These are phyloP conservation scores for Fraxinus sp. DNA, from an alignment of 305 asterid species.

Conservation along the genomic window DNA sequence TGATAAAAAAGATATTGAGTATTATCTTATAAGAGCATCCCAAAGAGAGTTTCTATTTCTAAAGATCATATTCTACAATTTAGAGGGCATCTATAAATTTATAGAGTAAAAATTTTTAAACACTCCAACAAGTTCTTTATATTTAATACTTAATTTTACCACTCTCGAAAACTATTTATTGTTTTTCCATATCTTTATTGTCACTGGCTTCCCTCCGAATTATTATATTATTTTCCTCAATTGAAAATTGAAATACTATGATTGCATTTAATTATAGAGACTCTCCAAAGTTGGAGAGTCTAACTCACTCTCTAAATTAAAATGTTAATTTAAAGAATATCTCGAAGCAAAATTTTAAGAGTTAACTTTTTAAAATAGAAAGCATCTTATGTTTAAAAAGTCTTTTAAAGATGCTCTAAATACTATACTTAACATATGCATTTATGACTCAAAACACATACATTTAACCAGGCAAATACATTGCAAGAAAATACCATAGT, in stretches of 20 bases:
- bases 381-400: too few relatives aligned
- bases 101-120: background rate
- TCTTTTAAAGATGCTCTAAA: background rate
- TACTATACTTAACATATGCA: background rate
- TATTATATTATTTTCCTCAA: background rate
- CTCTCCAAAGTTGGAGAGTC: background rate
- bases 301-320: background rate
- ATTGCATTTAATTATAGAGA: background rate
- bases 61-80: background rate
- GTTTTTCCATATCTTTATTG: background rate
- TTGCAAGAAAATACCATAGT: background rate
- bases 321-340: background rate
- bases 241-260: background rate
- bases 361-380: too few relatives aligned
- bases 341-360: background rate
- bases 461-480: background rate
- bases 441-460: background rate
- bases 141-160: background rate
- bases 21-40: background rate
- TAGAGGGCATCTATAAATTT: background rate
- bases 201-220: background rate
- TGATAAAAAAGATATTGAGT: background rate
- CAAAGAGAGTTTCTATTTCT: background rate
- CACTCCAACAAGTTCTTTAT: background rate
- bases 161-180: background rate